Conservation (phyloP, 2,329 filamentous ascomycete genomes). For the Pseudogymnoascus sp. region DNA sequence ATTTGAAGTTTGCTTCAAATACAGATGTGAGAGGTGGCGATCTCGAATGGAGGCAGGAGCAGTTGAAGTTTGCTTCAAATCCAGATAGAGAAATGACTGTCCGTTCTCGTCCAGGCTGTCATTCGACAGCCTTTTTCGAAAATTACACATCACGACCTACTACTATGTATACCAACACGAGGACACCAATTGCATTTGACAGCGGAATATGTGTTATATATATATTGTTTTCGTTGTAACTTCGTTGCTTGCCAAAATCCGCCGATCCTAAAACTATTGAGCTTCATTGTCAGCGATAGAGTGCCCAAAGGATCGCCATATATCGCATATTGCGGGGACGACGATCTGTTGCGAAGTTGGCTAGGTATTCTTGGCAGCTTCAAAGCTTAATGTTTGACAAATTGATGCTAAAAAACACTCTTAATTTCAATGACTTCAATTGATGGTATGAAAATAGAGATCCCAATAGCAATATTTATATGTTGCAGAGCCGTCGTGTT, state of each 20-base stretch:
- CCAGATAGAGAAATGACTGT: background rate
- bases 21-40: background rate
- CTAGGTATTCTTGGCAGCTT: conserved; percentile 7
- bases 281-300: background rate
- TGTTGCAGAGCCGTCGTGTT: background rate
- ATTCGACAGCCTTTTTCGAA: background rate
- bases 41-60: background rate
- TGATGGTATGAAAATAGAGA: background rate
- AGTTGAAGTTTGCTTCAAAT: background rate
- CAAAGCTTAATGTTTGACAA: conserved; percentile 3
- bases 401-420: background rate
- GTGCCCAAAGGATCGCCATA: background rate
- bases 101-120: background rate
- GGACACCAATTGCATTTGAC: background rate
- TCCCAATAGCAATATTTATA: background rate
- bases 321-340: conserved; percentile 1
- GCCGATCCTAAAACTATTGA: background rate
- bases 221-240: background rate
- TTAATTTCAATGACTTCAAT: background rate
- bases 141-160: background rate
- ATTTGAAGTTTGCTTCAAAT: background rate
- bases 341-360: conserved; percentile 6
- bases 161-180: background rate
- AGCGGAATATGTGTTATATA: background rate
- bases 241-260: background rate